These are phyloP conservation scores for Coemansia sp. DNA, from an alignment of 192 early-diverging fungal genomes.

Conservation along the genomic window DNA sequence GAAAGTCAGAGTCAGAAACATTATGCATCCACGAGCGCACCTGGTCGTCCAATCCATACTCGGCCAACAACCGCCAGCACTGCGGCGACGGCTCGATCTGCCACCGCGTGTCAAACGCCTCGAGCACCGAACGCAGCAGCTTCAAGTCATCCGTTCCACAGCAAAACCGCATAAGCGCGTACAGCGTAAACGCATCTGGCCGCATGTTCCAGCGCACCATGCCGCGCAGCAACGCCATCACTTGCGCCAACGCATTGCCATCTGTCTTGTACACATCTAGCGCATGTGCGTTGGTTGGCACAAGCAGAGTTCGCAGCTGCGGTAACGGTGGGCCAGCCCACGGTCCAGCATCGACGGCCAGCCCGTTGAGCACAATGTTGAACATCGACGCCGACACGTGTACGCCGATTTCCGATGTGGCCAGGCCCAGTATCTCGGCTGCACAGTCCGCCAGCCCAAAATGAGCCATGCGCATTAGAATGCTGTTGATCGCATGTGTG, in stretches of 20 bases:
- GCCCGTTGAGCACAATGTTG: slow-evolving; percentile 26
- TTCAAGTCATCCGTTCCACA: slow-evolving; percentile 11
- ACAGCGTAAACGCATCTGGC: slow-evolving; percentile 30
- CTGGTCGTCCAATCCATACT: slow-evolving; percentile 10
- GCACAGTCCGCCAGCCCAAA: slow-evolving; percentile 10
- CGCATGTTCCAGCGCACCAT: slow-evolving; percentile 25
- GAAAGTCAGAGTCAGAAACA: too few relatives aligned
- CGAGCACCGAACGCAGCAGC: slow-evolving; percentile 18
- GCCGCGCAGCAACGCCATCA: slow-evolving; percentile 27
- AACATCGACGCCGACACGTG: slow-evolving; percentile 25
- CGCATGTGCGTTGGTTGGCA: slow-evolving; percentile 17
- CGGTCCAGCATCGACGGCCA: slow-evolving; percentile 1
- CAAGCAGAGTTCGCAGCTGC: slow-evolving; percentile 11
- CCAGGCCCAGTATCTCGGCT: slow-evolving; percentile 26
- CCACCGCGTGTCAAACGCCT: slow-evolving; percentile 33
- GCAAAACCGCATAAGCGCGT: slow-evolving; percentile 19
- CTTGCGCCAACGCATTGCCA: not conserved
- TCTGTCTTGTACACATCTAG: slow-evolving; percentile 9
- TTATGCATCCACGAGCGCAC: slow-evolving; percentile 9
- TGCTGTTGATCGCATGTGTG: slow-evolving; percentile 10
- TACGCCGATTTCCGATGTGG: slow-evolving; percentile 36
- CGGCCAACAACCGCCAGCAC: slow-evolving; percentile 17
- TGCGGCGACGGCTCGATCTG: slow-evolving; percentile 18
- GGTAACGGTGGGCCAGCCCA: not conserved
- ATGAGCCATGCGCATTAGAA: slow-evolving; percentile 17